Base-by-base conservation (phyloP, 305 asterid species). In the Fraxinus paxiana region DNA sequence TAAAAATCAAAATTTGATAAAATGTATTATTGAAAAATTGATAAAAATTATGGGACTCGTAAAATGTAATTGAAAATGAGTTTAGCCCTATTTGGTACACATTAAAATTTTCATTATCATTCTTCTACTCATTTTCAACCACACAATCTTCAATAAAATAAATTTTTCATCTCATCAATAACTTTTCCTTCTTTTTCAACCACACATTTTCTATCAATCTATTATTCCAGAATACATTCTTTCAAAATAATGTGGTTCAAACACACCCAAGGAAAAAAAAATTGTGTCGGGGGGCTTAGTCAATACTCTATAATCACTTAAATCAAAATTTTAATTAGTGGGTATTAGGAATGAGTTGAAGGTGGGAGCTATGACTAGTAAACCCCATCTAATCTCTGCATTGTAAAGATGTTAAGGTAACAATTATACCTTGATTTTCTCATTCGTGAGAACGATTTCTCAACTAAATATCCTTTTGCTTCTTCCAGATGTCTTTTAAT, bases 381-480 rank as follows among this genome's bases (percentile, higher is more conserved):
- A 48, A 83, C 79, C 79, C 43, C 84, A 82, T 82, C 83, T 77
- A 69, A 82, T 86, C 26, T 34, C 41, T 65, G 31, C 30, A 26
- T 28, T 77, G 51, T 38, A 75, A 84, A 76, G 81, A 77, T 81
- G 79, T 28, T 83, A 59, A 81, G 76, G 78, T 34, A 20, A 70
- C 41, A 83, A 67, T 83, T 34, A 35, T 34, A 41, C 61, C 77
- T 61, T 72, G 77, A 63, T 22, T 81, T 48, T 84, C 51, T 13
- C 41, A 12, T 72, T 78, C 69, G 6, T 76, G 90, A 89, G 80
- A 89, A 87, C 56, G 20, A 83, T 80, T 72, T 79, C 86, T 83
- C 90, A 89, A 82, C 92, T 78, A 85, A 4, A 67, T 28, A 84
- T 79, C 51, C 46, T 59, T 9, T 33, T 78, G 17, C 37, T 24